Conservation (phyloP, 2,329 filamentous ascomycete genomes). For the Nothophaeocryptopus gaeumannii region DNA sequence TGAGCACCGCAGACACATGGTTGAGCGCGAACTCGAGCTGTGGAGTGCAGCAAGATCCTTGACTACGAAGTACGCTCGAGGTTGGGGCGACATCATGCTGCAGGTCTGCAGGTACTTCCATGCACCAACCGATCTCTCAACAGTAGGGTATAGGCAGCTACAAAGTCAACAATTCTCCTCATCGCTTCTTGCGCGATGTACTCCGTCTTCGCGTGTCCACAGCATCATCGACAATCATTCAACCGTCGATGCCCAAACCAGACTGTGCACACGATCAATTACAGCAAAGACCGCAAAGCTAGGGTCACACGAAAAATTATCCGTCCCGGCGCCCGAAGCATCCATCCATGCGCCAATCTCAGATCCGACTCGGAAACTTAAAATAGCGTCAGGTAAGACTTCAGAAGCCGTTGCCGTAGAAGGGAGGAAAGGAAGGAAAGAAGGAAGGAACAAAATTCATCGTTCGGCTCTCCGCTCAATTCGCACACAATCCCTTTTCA, state of each 20-base stretch:
- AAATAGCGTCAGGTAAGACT: too few species aligned
- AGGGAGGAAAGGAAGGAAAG: too few species aligned
- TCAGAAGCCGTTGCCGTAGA: too few species aligned
- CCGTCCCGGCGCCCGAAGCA: conserved; percentile 1
- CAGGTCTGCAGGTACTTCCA: conserved; percentile 14
- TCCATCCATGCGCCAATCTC: conserved; percentile 2
- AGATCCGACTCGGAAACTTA: too few species aligned
- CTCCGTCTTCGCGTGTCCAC: not conserved
- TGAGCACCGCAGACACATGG: conserved; percentile 17
- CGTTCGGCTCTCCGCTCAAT: not conserved
- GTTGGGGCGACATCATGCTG: conserved; percentile 21
- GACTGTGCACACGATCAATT: not conserved
- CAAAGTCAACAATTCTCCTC: too few species aligned
- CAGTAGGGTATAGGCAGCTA: not conserved
- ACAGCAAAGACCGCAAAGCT: not conserved
- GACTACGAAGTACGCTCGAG: conserved; percentile 8
- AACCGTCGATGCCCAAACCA: not conserved
- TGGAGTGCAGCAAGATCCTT: conserved; percentile 21
- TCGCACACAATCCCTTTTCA: too few species aligned
- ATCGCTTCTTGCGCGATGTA: too few species aligned
- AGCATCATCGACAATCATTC: not conserved
- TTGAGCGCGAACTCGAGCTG: conserved; percentile 17
- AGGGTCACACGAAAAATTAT: not conserved
- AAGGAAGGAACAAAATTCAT: too few species aligned
- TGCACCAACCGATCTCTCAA: conserved; percentile 12